phyloP scores from a whole-genome alignment of 306 rosid genomes.

The Geum urbanum region DNA sequence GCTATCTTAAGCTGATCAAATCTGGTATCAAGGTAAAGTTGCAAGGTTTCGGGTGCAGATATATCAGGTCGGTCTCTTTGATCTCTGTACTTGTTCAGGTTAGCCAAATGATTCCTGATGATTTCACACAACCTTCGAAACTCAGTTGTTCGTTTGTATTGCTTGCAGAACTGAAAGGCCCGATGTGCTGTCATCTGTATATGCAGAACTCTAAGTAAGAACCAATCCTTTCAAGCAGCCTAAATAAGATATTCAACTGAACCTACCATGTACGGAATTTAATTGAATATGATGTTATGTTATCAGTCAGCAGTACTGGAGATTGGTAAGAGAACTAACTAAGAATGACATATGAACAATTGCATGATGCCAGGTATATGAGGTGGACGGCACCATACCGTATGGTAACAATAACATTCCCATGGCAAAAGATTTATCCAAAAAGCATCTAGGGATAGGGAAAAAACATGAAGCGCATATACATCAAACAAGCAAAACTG shows the following conservation, averaged over 20 bases:
- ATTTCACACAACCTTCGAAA: conserved; percentile 92
- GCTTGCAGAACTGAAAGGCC: conserved; percentile 98
- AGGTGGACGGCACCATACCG: neutral
- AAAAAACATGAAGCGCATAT: neutral
- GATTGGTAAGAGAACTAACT: neutral
- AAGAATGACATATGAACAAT: neutral
- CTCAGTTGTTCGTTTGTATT: conserved; percentile 87
- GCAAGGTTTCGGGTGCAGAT: conserved; percentile 86
- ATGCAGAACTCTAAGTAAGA: conserved; percentile 1
- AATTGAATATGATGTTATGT: neutral
- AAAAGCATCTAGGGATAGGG: neutral
- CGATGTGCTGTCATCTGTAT: conserved; percentile 98
- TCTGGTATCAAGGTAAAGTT: conserved; percentile 88
- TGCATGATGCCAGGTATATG: neutral
- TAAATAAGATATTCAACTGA: neutral
- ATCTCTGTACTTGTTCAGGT: conserved; percentile 88
- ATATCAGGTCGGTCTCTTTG: conserved; percentile 94
- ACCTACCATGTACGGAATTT: neutral
- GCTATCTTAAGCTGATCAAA: conserved; percentile 96
- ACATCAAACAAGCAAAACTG: neutral
- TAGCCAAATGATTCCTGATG: conserved; percentile 81
- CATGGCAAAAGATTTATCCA: neutral
- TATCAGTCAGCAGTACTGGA: neutral
- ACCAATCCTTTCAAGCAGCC: neutral
- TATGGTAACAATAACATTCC: neutral